Base-by-base conservation (phyloP, 345 rosid species). In the Cochlearia excelsa region DNA sequence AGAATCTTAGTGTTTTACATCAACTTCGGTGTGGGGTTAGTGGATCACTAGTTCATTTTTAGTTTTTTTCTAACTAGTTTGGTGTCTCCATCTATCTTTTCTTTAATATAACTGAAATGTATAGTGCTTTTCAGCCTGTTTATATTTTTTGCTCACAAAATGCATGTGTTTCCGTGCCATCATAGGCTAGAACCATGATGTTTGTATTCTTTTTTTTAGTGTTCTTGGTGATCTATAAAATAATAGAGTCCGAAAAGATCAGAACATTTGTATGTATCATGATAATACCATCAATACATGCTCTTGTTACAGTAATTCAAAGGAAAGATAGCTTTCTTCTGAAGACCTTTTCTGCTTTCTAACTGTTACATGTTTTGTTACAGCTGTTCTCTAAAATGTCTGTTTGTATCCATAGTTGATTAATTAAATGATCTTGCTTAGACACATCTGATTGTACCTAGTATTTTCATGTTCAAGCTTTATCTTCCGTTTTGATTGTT, bases 21-120 rank as follows among this genome's bases (percentile, higher is more conserved):
- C 97, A 92, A 50, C 76, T 92, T 54, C 97, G 97, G 44, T 92
- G 97, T 74, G 97, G 97, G 95, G 98, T 88, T 51, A 78, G 96
- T 88, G 33, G 47, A 35, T 65, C 54, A 31, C 33, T 45, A 43
- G 37, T 64, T 30, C 51, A 38, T 42, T 64, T 64, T 50, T 30
- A 46, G 42, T 16, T 64, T 57, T 42, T 41, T n/a, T n/a, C 5
- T 58, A 30, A 49, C 3, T 67, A 43, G 59, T 61, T 54, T 68
- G 39, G 59, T 52, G 27, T 52, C 34, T 37, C 40, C 2, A 10
- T 52, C 8, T 9, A 37, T 59, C 66, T 67, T 30, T 59, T 52
- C 60, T 9, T 59, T 46, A 27, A 29, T 10, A 8, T 52, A 52
- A 29, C 44, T 37, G 47, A 44, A 9, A 39, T 50, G 49, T 57